Evolutionary conservation across 108 stramenopile species (phyloP), one percentile per base, ranked within the genome.

Genomic region (Pseudonitzschia pungens): DNA sequence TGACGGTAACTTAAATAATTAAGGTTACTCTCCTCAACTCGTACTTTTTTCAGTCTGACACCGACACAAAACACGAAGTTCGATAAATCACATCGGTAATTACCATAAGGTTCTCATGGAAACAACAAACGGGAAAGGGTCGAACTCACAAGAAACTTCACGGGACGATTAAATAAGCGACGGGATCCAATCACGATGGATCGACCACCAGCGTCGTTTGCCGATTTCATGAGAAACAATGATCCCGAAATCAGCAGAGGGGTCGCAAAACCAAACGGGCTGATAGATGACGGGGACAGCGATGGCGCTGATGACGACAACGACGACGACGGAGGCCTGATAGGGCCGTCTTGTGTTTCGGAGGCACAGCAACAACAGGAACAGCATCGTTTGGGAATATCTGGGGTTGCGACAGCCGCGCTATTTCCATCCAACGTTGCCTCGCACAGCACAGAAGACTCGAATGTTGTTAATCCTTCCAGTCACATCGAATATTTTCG

Each of bases 321-420:
- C 24, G 57, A 24, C 57, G 22, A 58, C 57, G 22, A 24, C 57
- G 57, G 31, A 24, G 15, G 22, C 57, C 57, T 32, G 57, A 58
- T 48, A 4, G 45, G 45, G 10, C 14, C 45, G 10, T 8, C 45
- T 12, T 4, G 14, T 12, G 9, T 18, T 48, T 18, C 45, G 45
- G 45, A 48, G 14, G 14, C 7, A 18, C 45, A 48, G 10, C 14
- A 18, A 12, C 45, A 48, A 12, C 45, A 48, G 45, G 1, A 18
- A 12, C 45, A 48, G 16, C 45, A 48, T 48, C 45, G 45, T 4
- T 48, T 18, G 45, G 45, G 45, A 18, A 14, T 14, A 10, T 8
- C 45, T 12, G 45, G 45, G 10, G 45, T 48, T 18, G 45, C 14
- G 1, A 12, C 45, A 12, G 45, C 45, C 16, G 3, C 18, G 18